These are phyloP conservation scores for Sclerotinia subarctica DNA, from an alignment of 2,329 filamentous ascomycete genomes.

Conservation along the genomic window DNA sequence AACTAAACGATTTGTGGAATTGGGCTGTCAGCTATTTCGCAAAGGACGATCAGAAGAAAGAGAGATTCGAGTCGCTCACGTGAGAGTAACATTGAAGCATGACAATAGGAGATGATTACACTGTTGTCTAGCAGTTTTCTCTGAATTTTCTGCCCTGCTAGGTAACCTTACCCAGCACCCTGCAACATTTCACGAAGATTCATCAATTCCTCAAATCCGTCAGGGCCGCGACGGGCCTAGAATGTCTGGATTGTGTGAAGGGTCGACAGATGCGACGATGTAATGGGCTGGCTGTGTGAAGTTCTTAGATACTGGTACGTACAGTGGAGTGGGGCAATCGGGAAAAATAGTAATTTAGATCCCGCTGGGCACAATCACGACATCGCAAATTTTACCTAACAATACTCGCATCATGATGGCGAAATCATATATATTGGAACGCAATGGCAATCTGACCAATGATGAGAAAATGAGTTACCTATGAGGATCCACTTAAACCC, in stretches of 20 bases:
- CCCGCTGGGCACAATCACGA: constrained; percentile 10
- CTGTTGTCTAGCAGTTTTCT: neutral
- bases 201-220: neutral
- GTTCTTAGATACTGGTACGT: neutral
- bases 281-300: neutral
- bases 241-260: neutral
- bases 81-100: neutral
- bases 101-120: no score
- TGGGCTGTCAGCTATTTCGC: constrained; percentile 46
- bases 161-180: neutral
- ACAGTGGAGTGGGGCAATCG: constrained; percentile 5
- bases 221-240: neutral
- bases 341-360: neutral
- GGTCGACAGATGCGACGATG: neutral
- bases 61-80: constrained; percentile 15
- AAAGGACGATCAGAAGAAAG: constrained; percentile 3
- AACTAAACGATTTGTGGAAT: constrained; percentile 49
- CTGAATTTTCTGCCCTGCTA: neutral
- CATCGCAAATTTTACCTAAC: constrained; percentile 12
- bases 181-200: neutral
- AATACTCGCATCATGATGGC: neutral
- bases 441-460: neutral
- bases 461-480: neutral
- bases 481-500: neutral
- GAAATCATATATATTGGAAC: constrained; percentile 1